Evolutionary conservation across 2,329 filamentous ascomycete species (phyloP), one percentile per base, ranked within the genome.

Genomic region (Neopestalotiopsis sp.): DNA sequence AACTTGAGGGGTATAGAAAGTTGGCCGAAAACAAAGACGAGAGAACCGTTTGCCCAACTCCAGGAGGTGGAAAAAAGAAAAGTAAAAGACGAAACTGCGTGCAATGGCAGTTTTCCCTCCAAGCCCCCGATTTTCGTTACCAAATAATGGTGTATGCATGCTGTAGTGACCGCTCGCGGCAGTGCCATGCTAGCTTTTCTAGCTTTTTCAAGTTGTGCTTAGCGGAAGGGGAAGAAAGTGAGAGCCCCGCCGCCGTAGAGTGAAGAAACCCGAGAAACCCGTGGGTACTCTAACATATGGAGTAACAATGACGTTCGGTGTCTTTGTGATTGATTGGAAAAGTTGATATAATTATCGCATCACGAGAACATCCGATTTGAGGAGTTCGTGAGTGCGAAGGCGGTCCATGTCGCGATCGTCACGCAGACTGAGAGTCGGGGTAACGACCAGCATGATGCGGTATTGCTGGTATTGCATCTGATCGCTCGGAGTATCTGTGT

Each of bases 311-410:
- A 28, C 65, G 49, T 10, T 9, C 9, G 17, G 38, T 7, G 14
- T n/a, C 24, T 40, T 30, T 40, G 34, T 40, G 52, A 28, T 28
- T n/a, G 28, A 30, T 49, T 45, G 24, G 61, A 28, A 65, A 45
- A 34, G 63, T 3, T 56, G 42, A 52, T 1, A 38, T 60, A 52
- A 2, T 67, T 74, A 79, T 68, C 77, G 78, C 76, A 78, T 78
- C 30, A 77, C 69, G 30, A 79, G 56, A 38, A 78, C 75, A 34
- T 77, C 73, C 1, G 77, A 72, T 70, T 76, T 77, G 63, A 75
- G 74, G 13, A 78, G 70, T 56, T 72, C 73, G 10, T 67, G 61
- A 9, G 72, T 73, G 34, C 70, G 69, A 62, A 77, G 69, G 2
- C 69, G 62, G 4, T 61, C 65, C 7, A 59, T 56, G 13, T 77